These are phyloP conservation scores for Yarrowia sp. DNA, from an alignment of 805 yeast species.

Conservation along the genomic window DNA sequence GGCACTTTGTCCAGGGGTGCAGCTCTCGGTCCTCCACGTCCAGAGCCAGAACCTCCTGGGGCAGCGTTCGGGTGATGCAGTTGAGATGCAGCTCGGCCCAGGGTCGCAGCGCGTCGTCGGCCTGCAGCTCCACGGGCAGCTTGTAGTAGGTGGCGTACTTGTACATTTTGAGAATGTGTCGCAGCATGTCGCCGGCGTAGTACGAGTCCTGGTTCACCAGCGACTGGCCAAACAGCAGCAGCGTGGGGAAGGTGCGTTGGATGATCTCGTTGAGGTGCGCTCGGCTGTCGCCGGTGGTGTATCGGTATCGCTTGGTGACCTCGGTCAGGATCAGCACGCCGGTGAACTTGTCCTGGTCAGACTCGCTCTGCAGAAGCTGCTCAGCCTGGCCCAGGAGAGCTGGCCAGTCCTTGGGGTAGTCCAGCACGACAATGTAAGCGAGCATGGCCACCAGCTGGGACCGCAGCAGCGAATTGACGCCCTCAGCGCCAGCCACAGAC, in stretches of 20 bases:
- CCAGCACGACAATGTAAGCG: constrained; percentile 58
- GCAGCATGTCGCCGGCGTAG: constrained; percentile 73
- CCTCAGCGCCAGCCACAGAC: constrained; percentile 45
- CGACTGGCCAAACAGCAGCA: constrained; percentile 70
- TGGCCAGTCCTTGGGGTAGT: constrained; percentile 64
- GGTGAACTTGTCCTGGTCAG: constrained; percentile 63
- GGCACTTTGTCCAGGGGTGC: constrained; percentile 74
- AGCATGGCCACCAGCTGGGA: constrained; percentile 58
- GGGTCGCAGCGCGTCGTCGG: constrained; percentile 57
- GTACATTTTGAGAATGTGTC: constrained; percentile 73
- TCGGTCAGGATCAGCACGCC: constrained; percentile 61
- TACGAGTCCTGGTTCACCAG: constrained; percentile 54
- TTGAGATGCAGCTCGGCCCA: constrained; percentile 84
- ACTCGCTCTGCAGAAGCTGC: constrained; percentile 54
- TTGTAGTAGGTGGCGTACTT: constrained; percentile 73
- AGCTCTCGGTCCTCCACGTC: constrained; percentile 60
- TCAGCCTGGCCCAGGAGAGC: constrained; percentile 57
- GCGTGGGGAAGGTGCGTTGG: constrained; percentile 65
- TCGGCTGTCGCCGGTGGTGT: constrained; percentile 66
- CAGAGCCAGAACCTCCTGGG: constrained; percentile 58
- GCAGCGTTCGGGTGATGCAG: constrained; percentile 66
- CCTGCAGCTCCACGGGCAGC: constrained; percentile 70
- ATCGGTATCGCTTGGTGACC: constrained; percentile 72
- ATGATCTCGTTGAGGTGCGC: constrained; percentile 62
- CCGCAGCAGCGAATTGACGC: constrained; percentile 48